phyloP scores from a whole-genome alignment of 352 stramenopile species.

The Phytophthora pini region DNA sequence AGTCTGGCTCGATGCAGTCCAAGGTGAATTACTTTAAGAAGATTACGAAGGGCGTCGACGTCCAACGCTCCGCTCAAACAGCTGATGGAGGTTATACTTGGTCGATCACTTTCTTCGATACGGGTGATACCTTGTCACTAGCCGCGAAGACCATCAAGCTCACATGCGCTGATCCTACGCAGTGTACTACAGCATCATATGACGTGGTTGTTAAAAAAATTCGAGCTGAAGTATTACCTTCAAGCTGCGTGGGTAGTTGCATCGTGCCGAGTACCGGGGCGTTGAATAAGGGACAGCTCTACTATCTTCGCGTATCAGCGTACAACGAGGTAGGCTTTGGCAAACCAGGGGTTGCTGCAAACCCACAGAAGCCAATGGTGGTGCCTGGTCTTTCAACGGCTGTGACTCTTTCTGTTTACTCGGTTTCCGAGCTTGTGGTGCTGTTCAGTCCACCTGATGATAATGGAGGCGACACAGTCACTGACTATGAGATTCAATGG shows the following conservation, averaged over 20 bases:
- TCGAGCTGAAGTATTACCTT: slow-evolving; percentile 73
- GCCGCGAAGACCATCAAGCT: slow-evolving; percentile 26
- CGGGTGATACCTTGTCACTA: slow-evolving; percentile 81
- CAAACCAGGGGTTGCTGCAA: slow-evolving; percentile 52
- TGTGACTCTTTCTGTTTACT: slow-evolving; percentile 70
- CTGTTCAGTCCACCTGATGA: slow-evolving; percentile 90
- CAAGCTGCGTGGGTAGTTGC: slow-evolving; percentile 78
- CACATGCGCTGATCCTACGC: slow-evolving; percentile 19
- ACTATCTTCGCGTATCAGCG: slow-evolving; percentile 94
- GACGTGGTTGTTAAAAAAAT: slow-evolving; percentile 63
- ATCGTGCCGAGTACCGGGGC: slow-evolving; percentile 72
- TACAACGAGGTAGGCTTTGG: slow-evolving; percentile 96
- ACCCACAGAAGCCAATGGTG: slow-evolving; percentile 80
- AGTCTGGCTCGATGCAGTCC: slow-evolving; percentile 77
- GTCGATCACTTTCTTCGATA: slow-evolving; percentile 93
- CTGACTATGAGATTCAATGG: slow-evolving; percentile 92
- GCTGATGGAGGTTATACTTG: slow-evolving; percentile 79
- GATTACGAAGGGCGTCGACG: slow-evolving; percentile 67
- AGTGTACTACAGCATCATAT: slow-evolving; percentile 44
- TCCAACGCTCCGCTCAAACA: slow-evolving; percentile 58
- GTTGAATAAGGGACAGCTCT: slow-evolving; percentile 90
- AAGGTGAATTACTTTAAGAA: slow-evolving; percentile 64
- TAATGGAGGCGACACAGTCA: slow-evolving; percentile 88
- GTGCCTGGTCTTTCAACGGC: slow-evolving; percentile 74
- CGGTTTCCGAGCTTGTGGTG: slow-evolving; percentile 88